Evolutionary conservation across 306 rosid species (phyloP).

Genomic region (Trifolium repens): DNA sequence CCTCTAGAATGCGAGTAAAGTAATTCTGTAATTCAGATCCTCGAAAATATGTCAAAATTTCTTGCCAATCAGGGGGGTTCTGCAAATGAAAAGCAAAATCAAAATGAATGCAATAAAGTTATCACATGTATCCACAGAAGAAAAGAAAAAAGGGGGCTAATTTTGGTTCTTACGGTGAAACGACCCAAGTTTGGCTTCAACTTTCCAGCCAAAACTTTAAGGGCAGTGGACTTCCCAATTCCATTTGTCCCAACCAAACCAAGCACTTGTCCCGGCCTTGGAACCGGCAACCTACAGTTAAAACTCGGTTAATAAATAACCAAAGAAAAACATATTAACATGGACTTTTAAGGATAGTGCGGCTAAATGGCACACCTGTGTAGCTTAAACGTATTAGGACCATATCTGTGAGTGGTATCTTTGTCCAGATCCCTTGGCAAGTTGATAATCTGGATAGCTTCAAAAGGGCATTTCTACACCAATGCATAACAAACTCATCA

Average conservation of each 20-base stretch:
- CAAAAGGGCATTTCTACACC: slow-evolving; percentile 94
- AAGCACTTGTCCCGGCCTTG: slow-evolving; percentile 98
- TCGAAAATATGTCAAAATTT: slow-evolving; percentile 86
- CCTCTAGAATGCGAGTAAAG: slow-evolving; percentile 92
- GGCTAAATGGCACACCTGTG: slow-evolving; percentile 67
- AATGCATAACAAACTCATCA: slow-evolving; percentile 31
- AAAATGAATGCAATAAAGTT: slow-evolving; percentile 25
- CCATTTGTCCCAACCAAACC: slow-evolving; percentile 98
- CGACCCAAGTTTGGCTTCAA: slow-evolving; percentile 95
- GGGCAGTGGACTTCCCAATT: slow-evolving; percentile 98
- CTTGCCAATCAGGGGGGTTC: slow-evolving; percentile 99
- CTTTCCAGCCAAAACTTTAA: slow-evolving; percentile 93
- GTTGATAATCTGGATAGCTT: slow-evolving; percentile 94
- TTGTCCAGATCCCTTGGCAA: slow-evolving; percentile 89
- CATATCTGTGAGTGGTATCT: slow-evolving; percentile 95
- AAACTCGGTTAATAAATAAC: slow-evolving; percentile 18
- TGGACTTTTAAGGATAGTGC: not conserved
- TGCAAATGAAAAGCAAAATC: slow-evolving; percentile 43
- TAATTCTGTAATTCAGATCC: slow-evolving; percentile 98
- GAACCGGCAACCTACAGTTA: slow-evolving; percentile 82
- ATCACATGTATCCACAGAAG: not conserved
- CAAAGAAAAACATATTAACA: slow-evolving; percentile 9
- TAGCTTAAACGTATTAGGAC: slow-evolving; percentile 90
- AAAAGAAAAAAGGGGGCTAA: not conserved
- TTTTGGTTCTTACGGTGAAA: slow-evolving; percentile 64